These are phyloP conservation scores for Citrullus mucosospermus DNA, from an alignment of 306 rosid genomes.

Conservation along the genomic window DNA sequence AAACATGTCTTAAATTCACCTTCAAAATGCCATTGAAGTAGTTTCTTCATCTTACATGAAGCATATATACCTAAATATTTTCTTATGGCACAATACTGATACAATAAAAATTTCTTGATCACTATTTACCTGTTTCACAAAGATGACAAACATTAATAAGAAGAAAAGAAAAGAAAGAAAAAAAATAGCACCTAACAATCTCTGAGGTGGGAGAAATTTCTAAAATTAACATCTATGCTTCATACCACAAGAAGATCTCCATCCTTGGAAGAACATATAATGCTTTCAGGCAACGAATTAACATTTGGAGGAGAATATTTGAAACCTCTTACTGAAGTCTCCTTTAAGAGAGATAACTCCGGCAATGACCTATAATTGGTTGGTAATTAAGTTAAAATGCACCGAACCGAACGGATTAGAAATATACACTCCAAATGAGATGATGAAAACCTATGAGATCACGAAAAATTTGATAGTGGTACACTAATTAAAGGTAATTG, in stretches of 20 bases:
- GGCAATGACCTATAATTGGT: slow-evolving; percentile 61
- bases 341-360: slow-evolving; percentile 45
- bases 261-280: slow-evolving; percentile 49
- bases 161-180: background rate
- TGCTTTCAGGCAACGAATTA: slow-evolving; percentile 33
- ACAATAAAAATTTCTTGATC: slow-evolving; percentile 57
- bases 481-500: background rate
- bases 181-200: background rate
- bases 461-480: background rate
- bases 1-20: background rate
- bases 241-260: slow-evolving; percentile 78
- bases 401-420: background rate
- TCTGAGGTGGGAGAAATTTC: background rate
- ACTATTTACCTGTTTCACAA: slow-evolving; percentile 46
- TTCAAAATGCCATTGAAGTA: background rate
- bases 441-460: background rate
- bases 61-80: slow-evolving; percentile 45
- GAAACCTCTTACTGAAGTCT: slow-evolving; percentile 64
- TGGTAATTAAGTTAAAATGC: background rate
- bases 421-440: background rate
- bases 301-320: slow-evolving; percentile 37
- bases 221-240: background rate
- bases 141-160: background rate
- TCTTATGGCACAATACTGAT: slow-evolving; percentile 44
- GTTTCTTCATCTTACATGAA: background rate